Conservation (phyloP, 169 alveolate species). For the Perkinsus olseni region DNA sequence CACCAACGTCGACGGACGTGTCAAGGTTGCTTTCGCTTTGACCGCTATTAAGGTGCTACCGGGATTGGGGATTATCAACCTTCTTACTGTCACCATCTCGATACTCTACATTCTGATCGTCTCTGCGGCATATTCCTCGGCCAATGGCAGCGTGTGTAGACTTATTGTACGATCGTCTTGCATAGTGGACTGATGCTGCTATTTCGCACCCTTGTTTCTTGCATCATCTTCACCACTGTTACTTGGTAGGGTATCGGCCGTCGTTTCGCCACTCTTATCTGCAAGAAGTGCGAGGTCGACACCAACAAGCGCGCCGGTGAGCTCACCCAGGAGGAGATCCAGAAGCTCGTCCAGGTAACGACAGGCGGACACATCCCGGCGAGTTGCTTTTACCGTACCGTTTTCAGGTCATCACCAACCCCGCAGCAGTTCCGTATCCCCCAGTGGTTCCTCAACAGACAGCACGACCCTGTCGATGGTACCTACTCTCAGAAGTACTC, state of each 20-base stretch:
- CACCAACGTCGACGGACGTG: slow-evolving; percentile 98
- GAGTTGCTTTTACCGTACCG: neutral
- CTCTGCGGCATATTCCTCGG: too few species aligned
- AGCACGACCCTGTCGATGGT: slow-evolving; percentile 91
- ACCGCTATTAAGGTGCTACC: slow-evolving; percentile 56
- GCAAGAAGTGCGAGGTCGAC: slow-evolving; percentile 95
- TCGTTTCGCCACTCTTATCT: slow-evolving; percentile 88
- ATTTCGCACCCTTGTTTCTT: neutral
- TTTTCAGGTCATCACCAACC: slow-evolving; percentile 65
- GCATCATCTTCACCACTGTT: slow-evolving; percentile 25
- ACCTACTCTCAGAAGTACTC: slow-evolving; percentile 83
- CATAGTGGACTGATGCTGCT: too few species aligned
- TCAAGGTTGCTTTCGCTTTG: slow-evolving; percentile 90
- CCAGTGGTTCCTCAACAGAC: slow-evolving; percentile 96
- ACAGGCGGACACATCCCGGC: slow-evolving; percentile 3
- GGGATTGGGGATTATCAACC: neutral
- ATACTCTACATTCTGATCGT: neutral
- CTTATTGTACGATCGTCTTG: too few species aligned
- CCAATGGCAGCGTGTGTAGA: too few species aligned
- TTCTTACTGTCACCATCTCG: neutral
- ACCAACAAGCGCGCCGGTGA: slow-evolving; percentile 97
- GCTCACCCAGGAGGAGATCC: slow-evolving; percentile 81
- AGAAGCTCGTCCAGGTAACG: slow-evolving; percentile 38
- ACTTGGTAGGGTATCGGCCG: slow-evolving; percentile 99
- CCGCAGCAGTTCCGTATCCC: slow-evolving; percentile 93